Conservation (phyloP, 768 basidiomycete genomes). For the Naganishia onofrii region DNA sequence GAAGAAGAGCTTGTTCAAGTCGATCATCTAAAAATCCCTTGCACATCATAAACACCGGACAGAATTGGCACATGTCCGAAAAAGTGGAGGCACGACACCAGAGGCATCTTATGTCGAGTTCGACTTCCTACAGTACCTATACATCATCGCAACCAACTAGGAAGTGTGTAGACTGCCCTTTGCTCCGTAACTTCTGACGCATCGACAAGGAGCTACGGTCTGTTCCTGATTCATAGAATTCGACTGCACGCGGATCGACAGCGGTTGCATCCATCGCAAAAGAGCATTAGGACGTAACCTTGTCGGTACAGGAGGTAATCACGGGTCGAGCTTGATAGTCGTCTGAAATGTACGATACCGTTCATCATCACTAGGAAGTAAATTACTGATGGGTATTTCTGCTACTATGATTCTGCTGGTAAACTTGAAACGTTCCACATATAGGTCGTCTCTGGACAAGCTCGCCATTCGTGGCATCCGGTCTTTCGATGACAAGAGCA, state of each 20-base stretch:
- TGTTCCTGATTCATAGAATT: too few species aligned
- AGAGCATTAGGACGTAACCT: neutral
- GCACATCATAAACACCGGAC: slow-evolving; percentile 20
- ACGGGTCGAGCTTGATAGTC: neutral
- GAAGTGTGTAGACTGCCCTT: too few species aligned
- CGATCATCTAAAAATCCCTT: slow-evolving; percentile 8
- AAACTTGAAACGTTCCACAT: neutral
- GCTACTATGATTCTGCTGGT: neutral
- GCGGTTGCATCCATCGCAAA: too few species aligned
- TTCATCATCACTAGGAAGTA: neutral
- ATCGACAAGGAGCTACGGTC: too few species aligned
- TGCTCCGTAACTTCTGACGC: too few species aligned
- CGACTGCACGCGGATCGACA: too few species aligned
- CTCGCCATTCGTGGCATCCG: slow-evolving; percentile 88
- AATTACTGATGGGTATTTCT: neutral
- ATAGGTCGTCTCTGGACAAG: slow-evolving; percentile 77
- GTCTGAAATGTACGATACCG: neutral
- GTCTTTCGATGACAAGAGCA: slow-evolving; percentile 92
- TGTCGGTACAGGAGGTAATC: neutral
- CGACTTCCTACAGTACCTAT: neutral
- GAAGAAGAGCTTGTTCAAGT: neutral
- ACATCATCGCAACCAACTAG: neutral
- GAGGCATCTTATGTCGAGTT: neutral
- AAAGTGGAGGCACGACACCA: slow-evolving; percentile 10
- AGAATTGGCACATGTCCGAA: neutral